Percentiles rank a stretch among this genome's conserved stretches.
Evolutionary conservation across 306 rosid genomes (phyloP).

Genomic region (Fragaria vesca): DNA sequence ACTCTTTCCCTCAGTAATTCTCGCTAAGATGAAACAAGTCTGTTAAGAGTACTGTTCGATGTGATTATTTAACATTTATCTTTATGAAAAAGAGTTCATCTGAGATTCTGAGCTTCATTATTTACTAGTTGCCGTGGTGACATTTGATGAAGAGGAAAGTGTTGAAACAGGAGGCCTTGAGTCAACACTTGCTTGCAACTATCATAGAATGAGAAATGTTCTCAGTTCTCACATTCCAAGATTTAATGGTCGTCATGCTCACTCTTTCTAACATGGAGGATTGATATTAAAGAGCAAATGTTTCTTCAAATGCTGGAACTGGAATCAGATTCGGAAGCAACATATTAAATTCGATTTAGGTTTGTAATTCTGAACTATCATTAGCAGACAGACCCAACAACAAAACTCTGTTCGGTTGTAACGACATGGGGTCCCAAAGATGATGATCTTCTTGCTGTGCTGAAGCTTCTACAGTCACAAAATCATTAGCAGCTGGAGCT

Average conservation of each 20-base stretch:
- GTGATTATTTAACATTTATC: neutral
- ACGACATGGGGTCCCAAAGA: too few species aligned
- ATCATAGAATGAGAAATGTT: neutral
- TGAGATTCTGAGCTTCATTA: neutral
- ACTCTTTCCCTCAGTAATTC: slow-evolving; percentile 2
- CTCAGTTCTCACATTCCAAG: neutral
- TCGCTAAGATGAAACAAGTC: slow-evolving; percentile 7
- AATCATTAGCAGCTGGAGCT: too few species aligned
- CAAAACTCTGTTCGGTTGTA: too few species aligned
- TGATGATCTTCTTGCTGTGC: too few species aligned
- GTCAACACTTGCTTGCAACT: neutral
- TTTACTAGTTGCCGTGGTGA: neutral
- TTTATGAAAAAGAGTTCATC: neutral
- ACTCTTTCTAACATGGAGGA: too few species aligned
- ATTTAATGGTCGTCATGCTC: neutral
- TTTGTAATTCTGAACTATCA: too few species aligned
- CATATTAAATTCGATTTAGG: too few species aligned
- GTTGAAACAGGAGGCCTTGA: neutral
- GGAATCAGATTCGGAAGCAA: too few species aligned
- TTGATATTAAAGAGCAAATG: too few species aligned
- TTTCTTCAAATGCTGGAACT: too few species aligned
- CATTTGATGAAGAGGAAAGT: neutral
- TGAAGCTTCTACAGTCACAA: too few species aligned
- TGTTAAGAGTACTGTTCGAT: slow-evolving; percentile 18
- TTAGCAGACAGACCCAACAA: too few species aligned